These are phyloP conservation scores for barley (Hordeum vulgare) DNA, from an alignment of 176 grass and related monocot genomes.

Conservation along the genomic window MorexV3_pseudomolecules_assembly NC_058520.1:479512590-479513089, in stretches of 20 bases:
- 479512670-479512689: neutral
- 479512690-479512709: conserved; percentile 12
- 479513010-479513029: conserved; percentile 31
- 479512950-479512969: conserved; percentile 38
- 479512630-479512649: conserved; percentile 15
- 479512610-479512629: conserved; percentile 11
- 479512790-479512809: conserved; percentile 49
- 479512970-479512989: conserved; percentile 48
- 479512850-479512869: conserved; percentile 47
- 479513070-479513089: conserved; percentile 43
- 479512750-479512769: conserved; percentile 33
- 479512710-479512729: conserved; percentile 18
- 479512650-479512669: neutral
- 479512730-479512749: conserved; percentile 55
- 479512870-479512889: conserved; percentile 79
- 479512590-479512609: conserved; percentile 51
- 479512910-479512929: conserved; percentile 3
- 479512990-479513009: conserved; percentile 20
- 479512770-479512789: conserved; percentile 78
- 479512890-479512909: conserved; percentile 56
- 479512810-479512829: neutral
- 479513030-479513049: conserved; percentile 61
- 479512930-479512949: neutral
- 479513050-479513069: conserved; percentile 42
- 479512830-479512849: conserved; percentile 12